Evolutionary conservation across 2,329 filamentous ascomycete species (phyloP).

Genomic region (Emmonsia crescens): DNA sequence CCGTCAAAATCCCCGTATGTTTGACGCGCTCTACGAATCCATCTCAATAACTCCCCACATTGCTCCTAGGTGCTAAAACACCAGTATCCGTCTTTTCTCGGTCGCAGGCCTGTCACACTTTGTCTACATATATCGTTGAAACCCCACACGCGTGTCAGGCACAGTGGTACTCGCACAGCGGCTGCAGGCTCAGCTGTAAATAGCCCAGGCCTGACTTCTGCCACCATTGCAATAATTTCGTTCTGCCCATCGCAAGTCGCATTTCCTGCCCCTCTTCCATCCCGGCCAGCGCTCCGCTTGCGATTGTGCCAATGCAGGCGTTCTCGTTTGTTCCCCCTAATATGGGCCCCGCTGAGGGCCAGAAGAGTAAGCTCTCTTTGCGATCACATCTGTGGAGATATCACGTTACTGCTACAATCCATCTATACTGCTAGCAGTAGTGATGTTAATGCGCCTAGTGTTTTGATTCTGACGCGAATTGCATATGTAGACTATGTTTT

Average conservation of each 20-base stretch:
- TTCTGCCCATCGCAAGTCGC: neutral
- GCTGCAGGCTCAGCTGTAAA: neutral
- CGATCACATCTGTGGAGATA: neutral
- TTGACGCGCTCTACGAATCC: neutral
- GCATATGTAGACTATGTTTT: slow-evolving; percentile 81
- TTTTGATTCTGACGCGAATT: slow-evolving; percentile 2
- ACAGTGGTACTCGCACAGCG: neutral
- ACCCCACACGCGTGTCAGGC: neutral
- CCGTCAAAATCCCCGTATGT: neutral
- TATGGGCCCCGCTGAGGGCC: slow-evolving; percentile 59
- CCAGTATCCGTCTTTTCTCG: neutral
- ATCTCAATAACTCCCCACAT: neutral
- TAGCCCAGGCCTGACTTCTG: neutral
- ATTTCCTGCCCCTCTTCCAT: neutral
- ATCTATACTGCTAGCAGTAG: neutral
- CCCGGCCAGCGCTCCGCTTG: neutral
- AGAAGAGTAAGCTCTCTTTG: slow-evolving; percentile 57
- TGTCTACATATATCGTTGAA: neutral
- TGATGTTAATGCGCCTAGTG: slow-evolving; percentile 8
- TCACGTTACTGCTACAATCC: neutral
- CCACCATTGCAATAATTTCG: neutral
- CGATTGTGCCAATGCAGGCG: slow-evolving; percentile 47
- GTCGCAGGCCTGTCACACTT: neutral
- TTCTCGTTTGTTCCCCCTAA: slow-evolving; percentile 64
- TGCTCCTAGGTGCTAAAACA: neutral